A percentile compares a stretch with the other conserved stretches of the same genome.
These are phyloP conservation scores for Thielaviopsis populi DNA, from an alignment of 2,329 filamentous ascomycete species.

Conservation along the genomic window DNA sequence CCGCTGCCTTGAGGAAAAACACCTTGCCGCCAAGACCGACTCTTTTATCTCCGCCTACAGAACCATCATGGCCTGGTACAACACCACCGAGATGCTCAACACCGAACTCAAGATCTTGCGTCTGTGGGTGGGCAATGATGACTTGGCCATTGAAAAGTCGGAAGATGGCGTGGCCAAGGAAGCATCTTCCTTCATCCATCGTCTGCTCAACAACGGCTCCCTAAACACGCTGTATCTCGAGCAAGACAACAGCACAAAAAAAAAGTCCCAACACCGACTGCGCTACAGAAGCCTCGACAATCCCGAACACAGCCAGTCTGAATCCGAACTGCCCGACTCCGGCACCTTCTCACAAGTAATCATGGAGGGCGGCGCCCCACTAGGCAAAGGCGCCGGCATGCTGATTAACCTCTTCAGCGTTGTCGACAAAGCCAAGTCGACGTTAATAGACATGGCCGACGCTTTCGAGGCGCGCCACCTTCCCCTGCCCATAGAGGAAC, in stretches of 20 bases:
- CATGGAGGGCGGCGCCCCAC: background rate
- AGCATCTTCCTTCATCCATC: constrained; percentile 85
- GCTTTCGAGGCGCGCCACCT: constrained; percentile 79
- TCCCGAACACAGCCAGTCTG: constrained; percentile 8
- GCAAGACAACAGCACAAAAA: background rate
- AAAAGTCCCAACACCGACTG: background rate
- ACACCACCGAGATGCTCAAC: constrained; percentile 91
- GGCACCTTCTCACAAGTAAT: background rate
- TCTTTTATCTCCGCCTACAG: constrained; percentile 72
- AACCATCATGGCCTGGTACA: constrained; percentile 88
- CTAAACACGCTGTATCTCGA: constrained; percentile 55
- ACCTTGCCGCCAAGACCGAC: constrained; percentile 61
- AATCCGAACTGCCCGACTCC: constrained; percentile 21
- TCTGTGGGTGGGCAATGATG: constrained; percentile 92
- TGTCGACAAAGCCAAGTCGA: constrained; percentile 85
- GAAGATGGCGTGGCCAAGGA: constrained; percentile 49
- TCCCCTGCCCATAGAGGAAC: constrained; percentile 90
- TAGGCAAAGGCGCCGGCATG: constrained; percentile 40
- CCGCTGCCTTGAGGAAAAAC: constrained; percentile 54
- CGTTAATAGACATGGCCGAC: constrained; percentile 71
- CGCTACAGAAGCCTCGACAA: background rate
- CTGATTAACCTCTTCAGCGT: constrained; percentile 69
- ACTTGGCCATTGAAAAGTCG: constrained; percentile 74
- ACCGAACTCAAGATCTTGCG: constrained; percentile 82
- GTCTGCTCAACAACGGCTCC: constrained; percentile 89